These are phyloP conservation scores for Cucumis hystrix DNA, from an alignment of 306 rosid genomes.

Conservation along the genomic window DNA sequence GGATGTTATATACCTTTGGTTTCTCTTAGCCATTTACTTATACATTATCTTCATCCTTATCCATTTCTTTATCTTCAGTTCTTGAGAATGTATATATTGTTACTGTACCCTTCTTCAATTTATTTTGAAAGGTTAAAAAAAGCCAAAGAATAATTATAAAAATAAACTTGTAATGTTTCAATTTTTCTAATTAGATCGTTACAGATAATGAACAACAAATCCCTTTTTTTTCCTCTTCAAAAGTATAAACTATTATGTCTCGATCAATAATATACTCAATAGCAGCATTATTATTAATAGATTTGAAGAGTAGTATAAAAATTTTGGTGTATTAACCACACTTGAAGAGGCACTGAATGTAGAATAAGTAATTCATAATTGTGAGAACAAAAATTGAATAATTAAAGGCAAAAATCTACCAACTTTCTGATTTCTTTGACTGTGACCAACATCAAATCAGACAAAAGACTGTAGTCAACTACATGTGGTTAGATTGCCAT, in stretches of 20 bases:
- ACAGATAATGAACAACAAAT: neutral
- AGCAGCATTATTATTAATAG: no score
- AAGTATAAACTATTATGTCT: no score
- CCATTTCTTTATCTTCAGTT: constrained; percentile 4
- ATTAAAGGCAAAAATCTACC: neutral
- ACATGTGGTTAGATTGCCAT: neutral
- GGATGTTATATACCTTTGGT: neutral
- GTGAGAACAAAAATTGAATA: neutral
- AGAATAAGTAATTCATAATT: neutral
- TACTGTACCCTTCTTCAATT: neutral
- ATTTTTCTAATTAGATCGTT: no score
- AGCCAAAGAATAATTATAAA: neutral
- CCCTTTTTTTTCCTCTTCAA: no score
- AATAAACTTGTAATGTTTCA: neutral
- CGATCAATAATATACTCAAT: no score
- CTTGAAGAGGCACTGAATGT: neutral
- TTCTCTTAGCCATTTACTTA: neutral
- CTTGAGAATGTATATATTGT: neutral
- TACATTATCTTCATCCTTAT: neutral
- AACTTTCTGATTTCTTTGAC: neutral
- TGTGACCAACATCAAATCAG: neutral
- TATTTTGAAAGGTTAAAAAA: neutral
- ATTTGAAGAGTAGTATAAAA: no score
- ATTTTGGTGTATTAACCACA: no score
- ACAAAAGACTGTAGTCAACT: neutral